Conservation (phyloP, 2,329 filamentous ascomycete genomes). For the Trichoderma atrobrunneum region DNA sequence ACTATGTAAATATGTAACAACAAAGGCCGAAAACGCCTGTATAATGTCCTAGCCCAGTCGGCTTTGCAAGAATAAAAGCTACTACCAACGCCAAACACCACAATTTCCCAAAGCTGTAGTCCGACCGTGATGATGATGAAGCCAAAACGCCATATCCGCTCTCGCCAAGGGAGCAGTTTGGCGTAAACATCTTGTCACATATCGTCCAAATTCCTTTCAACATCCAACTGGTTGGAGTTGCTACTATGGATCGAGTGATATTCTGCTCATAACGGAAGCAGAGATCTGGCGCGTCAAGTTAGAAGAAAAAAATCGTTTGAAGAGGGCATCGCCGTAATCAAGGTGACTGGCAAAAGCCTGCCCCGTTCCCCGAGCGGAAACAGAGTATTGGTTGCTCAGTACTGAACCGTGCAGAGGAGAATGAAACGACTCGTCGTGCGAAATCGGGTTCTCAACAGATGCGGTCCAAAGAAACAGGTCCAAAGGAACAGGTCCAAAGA, state of each 20-base stretch:
- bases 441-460: background rate
- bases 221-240: background rate
- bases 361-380: background rate
- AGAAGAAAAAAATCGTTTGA: slow-evolving; percentile 9
- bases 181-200: background rate
- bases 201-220: slow-evolving; percentile 2
- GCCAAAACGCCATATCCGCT: background rate
- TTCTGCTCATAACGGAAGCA: slow-evolving; percentile 8
- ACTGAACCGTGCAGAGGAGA: background rate
- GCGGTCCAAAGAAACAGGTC: background rate
- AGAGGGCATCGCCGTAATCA: background rate
- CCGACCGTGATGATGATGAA: background rate
- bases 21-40: background rate
- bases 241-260: slow-evolving; percentile 5
- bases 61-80: background rate
- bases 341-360: background rate
- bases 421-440: background rate
- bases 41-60: background rate
- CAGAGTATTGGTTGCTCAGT: background rate
- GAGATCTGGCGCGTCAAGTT: slow-evolving; percentile 14
- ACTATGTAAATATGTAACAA: background rate
- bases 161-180: background rate
- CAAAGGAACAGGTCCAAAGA: background rate
- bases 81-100: slow-evolving; percentile 7
- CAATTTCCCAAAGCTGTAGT: background rate